phyloP scores from a whole-genome alignment of 331 rosid genomes.

The Cydonia oblonga region DNA sequence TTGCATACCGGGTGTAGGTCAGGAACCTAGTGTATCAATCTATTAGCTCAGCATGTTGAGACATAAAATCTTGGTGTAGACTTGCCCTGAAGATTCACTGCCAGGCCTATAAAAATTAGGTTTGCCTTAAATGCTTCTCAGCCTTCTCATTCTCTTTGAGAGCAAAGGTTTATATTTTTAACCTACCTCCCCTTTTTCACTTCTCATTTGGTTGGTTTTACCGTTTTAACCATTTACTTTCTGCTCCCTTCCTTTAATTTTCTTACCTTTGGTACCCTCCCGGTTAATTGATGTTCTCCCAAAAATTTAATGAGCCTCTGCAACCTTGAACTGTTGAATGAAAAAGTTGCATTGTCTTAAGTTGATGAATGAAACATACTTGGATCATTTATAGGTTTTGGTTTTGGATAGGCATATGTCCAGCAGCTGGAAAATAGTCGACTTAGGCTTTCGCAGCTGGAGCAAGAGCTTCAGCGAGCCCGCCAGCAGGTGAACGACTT shows the following conservation, averaged over 20 bases:
- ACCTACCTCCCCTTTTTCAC: background rate
- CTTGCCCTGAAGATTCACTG: background rate
- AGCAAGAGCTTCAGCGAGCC: conserved; percentile 64
- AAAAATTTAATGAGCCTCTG: background rate
- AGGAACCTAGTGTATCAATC: background rate
- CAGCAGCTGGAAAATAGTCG: conserved; percentile 65
- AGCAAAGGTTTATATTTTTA: background rate
- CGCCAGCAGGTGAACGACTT: conserved; percentile 52
- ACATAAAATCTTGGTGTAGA: background rate
- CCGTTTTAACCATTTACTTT: background rate
- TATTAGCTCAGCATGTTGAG: background rate
- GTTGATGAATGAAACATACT: conserved; percentile 24
- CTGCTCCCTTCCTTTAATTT: background rate
- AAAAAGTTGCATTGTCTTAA: background rate
- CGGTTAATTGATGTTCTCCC: background rate
- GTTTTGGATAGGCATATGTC: conserved; percentile 66
- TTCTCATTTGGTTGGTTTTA: background rate
- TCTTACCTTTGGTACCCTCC: background rate
- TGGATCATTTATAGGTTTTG: conserved; percentile 41
- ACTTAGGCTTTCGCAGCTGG: conserved; percentile 51
- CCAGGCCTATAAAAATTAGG: background rate
- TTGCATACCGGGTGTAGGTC: background rate
- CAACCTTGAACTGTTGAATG: background rate
- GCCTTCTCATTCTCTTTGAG: background rate
- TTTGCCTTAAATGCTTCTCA: background rate